Conservation (phyloP, 2,329 filamentous ascomycete species). For the Aurifilum marmelostoma region DNA sequence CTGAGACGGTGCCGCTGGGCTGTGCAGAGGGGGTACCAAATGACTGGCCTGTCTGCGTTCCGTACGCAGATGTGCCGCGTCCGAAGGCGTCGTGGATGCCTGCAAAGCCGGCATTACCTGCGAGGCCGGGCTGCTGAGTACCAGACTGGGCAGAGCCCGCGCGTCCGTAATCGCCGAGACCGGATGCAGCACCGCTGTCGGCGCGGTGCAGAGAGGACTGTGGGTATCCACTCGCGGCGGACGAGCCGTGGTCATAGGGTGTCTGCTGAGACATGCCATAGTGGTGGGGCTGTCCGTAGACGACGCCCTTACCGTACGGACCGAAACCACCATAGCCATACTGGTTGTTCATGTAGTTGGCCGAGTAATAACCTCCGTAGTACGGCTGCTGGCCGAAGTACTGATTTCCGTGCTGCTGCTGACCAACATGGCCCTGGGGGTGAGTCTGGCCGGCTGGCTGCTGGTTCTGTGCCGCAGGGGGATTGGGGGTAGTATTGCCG, state of each 20-base stretch:
- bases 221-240: slow-evolving; percentile 53
- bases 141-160: slow-evolving; percentile 53
- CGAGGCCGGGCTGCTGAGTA: slow-evolving; percentile 55
- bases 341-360: slow-evolving; percentile 58
- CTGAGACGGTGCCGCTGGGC: slow-evolving; percentile 46
- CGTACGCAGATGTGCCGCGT: slow-evolving; percentile 57
- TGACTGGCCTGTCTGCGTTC: slow-evolving; percentile 57
- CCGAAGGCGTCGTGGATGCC: slow-evolving; percentile 59
- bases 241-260: slow-evolving; percentile 59
- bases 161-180: slow-evolving; percentile 59
- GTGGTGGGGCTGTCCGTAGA: slow-evolving; percentile 57
- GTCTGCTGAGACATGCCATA: slow-evolving; percentile 61
- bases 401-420: slow-evolving; percentile 41
- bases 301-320: slow-evolving; percentile 58
- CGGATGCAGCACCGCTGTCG: slow-evolving; percentile 53
- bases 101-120: slow-evolving; percentile 52
- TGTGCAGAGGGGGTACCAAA: slow-evolving; percentile 56
- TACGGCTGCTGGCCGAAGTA: slow-evolving; percentile 63
- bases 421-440: slow-evolving; percentile 44
- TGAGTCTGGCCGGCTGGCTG: slow-evolving; percentile 38
- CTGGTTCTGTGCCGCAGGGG: slow-evolving; percentile 59
- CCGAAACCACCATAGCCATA: slow-evolving; percentile 55
- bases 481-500: slow-evolving; percentile 89
- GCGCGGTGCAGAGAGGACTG: slow-evolving; percentile 57
- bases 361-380: slow-evolving; percentile 66